A percentile compares a stretch with the other conserved stretches of the same genome.
phyloP scores from a whole-genome alignment of 306 rosid species.

The Pueraria montana region DNA sequence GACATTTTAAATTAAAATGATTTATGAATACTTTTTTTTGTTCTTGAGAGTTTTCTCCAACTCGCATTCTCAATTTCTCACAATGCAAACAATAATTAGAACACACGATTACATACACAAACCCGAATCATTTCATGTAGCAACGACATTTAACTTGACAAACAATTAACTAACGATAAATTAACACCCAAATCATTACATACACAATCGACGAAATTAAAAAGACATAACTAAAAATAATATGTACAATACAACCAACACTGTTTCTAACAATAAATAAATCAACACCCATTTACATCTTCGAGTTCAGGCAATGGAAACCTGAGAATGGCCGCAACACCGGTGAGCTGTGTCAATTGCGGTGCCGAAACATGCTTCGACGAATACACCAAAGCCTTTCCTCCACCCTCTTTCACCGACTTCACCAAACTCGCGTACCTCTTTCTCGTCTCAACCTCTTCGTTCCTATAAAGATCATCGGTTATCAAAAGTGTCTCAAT shows the following conservation, averaged over 20 bases:
- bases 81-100: background rate
- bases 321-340: constrained; percentile 58
- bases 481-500: constrained; percentile 54
- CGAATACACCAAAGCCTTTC: constrained; percentile 53
- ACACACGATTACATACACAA: background rate
- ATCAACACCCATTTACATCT: background rate
- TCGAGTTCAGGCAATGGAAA: constrained; percentile 56
- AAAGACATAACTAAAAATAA: background rate
- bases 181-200: no score
- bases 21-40: no score
- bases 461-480: constrained; percentile 51
- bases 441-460: constrained; percentile 36
- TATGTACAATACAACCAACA: background rate
- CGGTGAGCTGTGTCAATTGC: constrained; percentile 35
- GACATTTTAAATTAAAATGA: no score
- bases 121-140: background rate
- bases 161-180: no score
- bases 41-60: no score
- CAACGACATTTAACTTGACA: background rate
- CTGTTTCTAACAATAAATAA: background rate
- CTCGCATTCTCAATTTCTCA: no score
- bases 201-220: background rate
- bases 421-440: constrained; percentile 38
- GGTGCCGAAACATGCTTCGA: constrained; percentile 52
- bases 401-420: constrained; percentile 49